Base-by-base conservation (phyloP, 2,329 filamentous ascomycete species). In the Aspergillus unguis region DNA sequence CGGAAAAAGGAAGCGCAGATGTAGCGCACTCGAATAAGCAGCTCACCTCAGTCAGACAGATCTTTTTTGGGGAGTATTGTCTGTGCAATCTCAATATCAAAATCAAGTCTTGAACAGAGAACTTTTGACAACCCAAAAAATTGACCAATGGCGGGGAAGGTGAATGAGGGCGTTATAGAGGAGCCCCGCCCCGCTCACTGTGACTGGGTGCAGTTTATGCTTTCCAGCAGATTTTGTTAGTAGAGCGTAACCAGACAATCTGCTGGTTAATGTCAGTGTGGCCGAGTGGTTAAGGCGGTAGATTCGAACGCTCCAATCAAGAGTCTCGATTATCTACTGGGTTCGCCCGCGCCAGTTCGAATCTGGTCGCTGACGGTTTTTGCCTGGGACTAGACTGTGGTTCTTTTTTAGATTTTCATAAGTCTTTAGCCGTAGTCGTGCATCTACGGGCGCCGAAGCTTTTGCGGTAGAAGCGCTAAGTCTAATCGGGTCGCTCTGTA, bases 211-310 rank as follows among this genome's bases (percentile, higher is more conserved):
- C 17, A n/a, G 33, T 36, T n/a, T 36, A 36, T 5, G 33, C 3
- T 17, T 17, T 17, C 17, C 17, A 17, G 17, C 17, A 17, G 17
- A 17, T 17, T 17, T 11, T 33, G 2, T 9, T 32, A 32, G 3
- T 32, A 10, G 17, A 32, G 5, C 28, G 8, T 2, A 4, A 4
- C 23, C 25, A 25, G 28, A 4, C n/a, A 10, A 44, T 45, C 27
- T 36, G 8, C 23, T 28, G 17, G 17, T 17, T 17, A 17, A 17
- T 17, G 44, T 45, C 44, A 45, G 44, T 45, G 32, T 45, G 44
- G 44, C 44, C 44, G 44, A 45, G 44, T 45, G 44, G 44, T 45
- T 45, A 45, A 45, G 44, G 44, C 44, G 44, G 43, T 44, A 44
- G 43, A 44, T 44, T 44, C 43, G 43, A 44, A 44, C 27, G 3